phyloP scores from a whole-genome alignment of 1,284 basidiomycete genomes.

The Wolfiporia cocos region DNA sequence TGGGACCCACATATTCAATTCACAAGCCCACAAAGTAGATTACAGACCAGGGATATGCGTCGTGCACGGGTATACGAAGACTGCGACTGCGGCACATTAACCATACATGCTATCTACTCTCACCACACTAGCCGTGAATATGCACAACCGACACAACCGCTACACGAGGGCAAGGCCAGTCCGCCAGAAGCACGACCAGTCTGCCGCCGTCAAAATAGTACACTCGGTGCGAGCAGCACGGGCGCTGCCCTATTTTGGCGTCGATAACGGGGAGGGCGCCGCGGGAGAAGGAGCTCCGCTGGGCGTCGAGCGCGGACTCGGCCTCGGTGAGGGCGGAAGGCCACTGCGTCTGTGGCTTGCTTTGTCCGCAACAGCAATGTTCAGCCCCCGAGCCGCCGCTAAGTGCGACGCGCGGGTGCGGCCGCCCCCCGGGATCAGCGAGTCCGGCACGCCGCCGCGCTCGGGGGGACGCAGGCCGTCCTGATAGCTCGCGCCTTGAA shows the following conservation, averaged over 20 bases:
- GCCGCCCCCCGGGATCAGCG: slow-evolving; percentile 16
- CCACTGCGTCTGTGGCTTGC: slow-evolving; percentile 56
- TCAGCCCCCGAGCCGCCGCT: slow-evolving; percentile 67
- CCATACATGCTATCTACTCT: slow-evolving; percentile 7
- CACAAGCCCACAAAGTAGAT: not conserved
- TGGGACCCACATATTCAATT: not conserved
- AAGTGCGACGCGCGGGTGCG: slow-evolving; percentile 49
- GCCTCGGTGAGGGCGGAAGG: slow-evolving; percentile 34
- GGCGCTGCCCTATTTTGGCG: slow-evolving; percentile 13
- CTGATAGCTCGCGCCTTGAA: slow-evolving; percentile 6
- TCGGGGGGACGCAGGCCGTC: slow-evolving; percentile 16
- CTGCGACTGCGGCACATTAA: slow-evolving; percentile 9
- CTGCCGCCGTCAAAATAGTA: no score
- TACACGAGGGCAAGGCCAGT: no score
- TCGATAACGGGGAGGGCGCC: slow-evolving; percentile 11
- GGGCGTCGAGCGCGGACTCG: slow-evolving; percentile 9
- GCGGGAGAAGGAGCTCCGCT: slow-evolving; percentile 10
- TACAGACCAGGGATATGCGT: no score
- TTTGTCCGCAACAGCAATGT: slow-evolving; percentile 49
- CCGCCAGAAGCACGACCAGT: no score
- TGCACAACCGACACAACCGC: slow-evolving; percentile 1
- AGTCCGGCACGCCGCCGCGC: slow-evolving; percentile 9
- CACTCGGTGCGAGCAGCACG: no score
- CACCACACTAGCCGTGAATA: slow-evolving; percentile 17
- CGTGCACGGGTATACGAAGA: slow-evolving; percentile 5